Evolutionary conservation across 805 yeast species (phyloP), one percentile per base, ranked within the genome.

Genomic region (Ogataea siamensis): DNA sequence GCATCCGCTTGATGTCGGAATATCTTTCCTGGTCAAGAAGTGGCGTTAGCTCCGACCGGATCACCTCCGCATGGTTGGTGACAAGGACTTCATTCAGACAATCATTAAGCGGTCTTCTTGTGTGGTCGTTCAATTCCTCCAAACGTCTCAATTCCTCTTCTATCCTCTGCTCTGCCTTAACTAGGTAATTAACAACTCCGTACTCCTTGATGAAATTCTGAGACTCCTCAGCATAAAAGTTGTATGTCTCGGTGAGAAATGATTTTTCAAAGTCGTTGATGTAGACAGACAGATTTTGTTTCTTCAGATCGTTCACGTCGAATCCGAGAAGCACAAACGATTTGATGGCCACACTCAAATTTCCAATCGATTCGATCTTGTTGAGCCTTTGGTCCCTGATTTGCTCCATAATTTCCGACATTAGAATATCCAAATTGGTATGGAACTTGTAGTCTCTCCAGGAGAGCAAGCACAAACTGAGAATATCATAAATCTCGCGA

Each of bases 311-410:
- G 57, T 83, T 88, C 41, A 79, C 80, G 58, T 93, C 98, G 50
- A 94, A 82, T 4, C 99, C 98, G 47, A 93, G 70, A 30, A 80
- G 74, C 9, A 91, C 96, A 66, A 89, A 79, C 1, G 97, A 89
- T 53, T 79, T 83, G 45, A 91, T 84, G 1, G 93, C 88, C 28
- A 76, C 69, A 23, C 85, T 76, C 30, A 93, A 70, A 34, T 76
- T 72, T 34, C 73, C 68, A 28, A 83, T 76, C 47, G 83, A 80
- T 37, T 84, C 83, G 21, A 78, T 73, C 54, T 82, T 82, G 45
- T 88, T 87, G 49, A 83, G 75, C 54, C 99, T 75, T 62, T 88
- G 95, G 35, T 71, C 64, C 51, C 78, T 81, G 39, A 94, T 82
- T 56, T 83, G 82, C 21, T 74, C 78, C 60, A 91, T 72, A 20